These are phyloP conservation scores for Xerocomus spinulosus DNA, from an alignment of 768 basidiomycete genomes.

Conservation along the genomic window DNA sequence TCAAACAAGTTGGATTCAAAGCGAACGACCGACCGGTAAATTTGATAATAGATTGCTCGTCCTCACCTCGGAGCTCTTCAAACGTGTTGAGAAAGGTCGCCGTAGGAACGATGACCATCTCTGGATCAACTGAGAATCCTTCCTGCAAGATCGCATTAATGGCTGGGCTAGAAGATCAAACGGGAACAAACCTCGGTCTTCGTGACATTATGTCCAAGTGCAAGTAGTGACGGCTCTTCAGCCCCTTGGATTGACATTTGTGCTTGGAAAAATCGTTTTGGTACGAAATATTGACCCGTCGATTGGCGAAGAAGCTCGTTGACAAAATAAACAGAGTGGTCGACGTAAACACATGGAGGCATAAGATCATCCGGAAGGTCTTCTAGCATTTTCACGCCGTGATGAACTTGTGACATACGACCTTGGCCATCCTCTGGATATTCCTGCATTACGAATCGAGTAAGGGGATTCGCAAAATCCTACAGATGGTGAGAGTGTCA, in stretches of 20 bases:
- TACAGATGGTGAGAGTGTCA: not conserved
- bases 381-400: conserved; percentile 27
- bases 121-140: conserved; percentile 5
- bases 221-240: not conserved
- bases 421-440: conserved; percentile 26
- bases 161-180: not conserved
- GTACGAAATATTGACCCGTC: conserved; percentile 9
- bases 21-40: conserved; percentile 5
- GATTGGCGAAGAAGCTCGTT: conserved; percentile 17
- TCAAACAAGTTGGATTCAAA: too few relatives aligned
- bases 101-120: not conserved
- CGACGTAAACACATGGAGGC: conserved; percentile 22
- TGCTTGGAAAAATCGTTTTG: conserved; percentile 12
- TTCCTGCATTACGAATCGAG: conserved; percentile 18
- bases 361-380: conserved; percentile 23
- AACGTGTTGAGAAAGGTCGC: conserved; percentile 11
- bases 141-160: conserved; percentile 3
- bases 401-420: conserved; percentile 21
- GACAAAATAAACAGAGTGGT: conserved; percentile 19
- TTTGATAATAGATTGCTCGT: not conserved
- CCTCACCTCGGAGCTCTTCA: conserved; percentile 7
- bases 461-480: conserved; percentile 28
- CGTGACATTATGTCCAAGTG: conserved; percentile 3
- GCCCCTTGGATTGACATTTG: not conserved
- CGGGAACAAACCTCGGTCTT: not conserved